phyloP scores from a whole-genome alignment of 192 early-diverging fungal genomes.

The Backusella australiensis region DNA sequence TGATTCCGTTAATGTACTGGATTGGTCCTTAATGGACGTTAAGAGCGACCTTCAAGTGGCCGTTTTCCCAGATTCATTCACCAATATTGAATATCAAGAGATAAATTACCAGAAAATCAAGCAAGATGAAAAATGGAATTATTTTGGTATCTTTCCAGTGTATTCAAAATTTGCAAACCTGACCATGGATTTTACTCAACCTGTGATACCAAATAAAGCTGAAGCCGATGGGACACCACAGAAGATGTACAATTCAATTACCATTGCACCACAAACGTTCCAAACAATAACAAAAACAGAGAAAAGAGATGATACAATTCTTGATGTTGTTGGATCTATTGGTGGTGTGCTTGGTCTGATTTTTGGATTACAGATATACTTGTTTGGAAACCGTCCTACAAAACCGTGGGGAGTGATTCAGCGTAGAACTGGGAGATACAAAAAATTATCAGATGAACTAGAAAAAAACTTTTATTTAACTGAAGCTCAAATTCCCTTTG shows the following conservation, averaged over 20 bases:
- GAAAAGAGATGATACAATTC: not conserved
- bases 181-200: not conserved
- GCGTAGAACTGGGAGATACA: not conserved
- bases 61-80: not conserved
- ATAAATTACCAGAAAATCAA: not conserved
- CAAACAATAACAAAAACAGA: not conserved
- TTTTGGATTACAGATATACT: conserved; percentile 6
- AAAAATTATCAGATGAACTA: not conserved
- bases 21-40: not conserved
- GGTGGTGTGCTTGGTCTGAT: conserved; percentile 16
- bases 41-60: not conserved
- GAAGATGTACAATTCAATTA: not conserved
- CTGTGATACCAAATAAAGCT: not conserved
- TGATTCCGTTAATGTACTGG: not conserved
- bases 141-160: not conserved
- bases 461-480: not conserved
- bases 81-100: not conserved
- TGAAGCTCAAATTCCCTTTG: not conserved
- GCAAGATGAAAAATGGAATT: not conserved
- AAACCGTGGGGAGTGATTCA: conserved; percentile 8
- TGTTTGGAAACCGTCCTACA: conserved; percentile 1
- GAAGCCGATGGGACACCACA: too few species aligned
- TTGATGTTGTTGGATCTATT: conserved; percentile 8
- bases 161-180: not conserved
- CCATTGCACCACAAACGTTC: not conserved